phyloP scores from a whole-genome alignment of 1,284 basidiomycete species.

The Sanghuangporus baumii region DNA sequence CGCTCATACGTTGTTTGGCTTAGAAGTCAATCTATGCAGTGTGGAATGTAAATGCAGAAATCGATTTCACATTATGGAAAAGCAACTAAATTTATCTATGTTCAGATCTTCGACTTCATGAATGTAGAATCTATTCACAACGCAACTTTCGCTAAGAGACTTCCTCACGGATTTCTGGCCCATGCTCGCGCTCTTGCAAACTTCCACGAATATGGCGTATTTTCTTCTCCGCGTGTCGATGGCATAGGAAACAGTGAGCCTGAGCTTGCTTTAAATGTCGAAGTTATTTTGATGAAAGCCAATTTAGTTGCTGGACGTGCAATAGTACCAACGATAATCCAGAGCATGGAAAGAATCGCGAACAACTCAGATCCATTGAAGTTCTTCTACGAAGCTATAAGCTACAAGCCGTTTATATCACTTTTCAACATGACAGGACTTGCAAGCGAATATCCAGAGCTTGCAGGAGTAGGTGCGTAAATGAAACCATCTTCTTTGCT shows the following conservation, averaged over 20 bases:
- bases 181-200: conserved; percentile 42
- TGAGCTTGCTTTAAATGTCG: not conserved
- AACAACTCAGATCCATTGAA: conserved; percentile 39
- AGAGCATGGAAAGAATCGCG: conserved; percentile 36
- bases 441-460: conserved; percentile 26
- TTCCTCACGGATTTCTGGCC: conserved; percentile 29
- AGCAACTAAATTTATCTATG: conserved; percentile 2
- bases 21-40: conserved; percentile 19
- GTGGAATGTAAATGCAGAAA: conserved; percentile 22
- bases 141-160: conserved; percentile 30
- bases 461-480: conserved; percentile 31
- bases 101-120: conserved; percentile 43
- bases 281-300: conserved; percentile 24
- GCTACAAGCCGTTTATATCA: conserved; percentile 52
- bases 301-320: conserved; percentile 38
- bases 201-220: conserved; percentile 45
- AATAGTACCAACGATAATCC: conserved; percentile 39
- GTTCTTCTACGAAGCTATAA: conserved; percentile 37
- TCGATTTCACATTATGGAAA: conserved; percentile 14
- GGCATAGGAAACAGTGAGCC: conserved; percentile 42
- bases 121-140: conserved; percentile 50
- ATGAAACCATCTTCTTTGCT: conserved; percentile 34
- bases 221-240: conserved; percentile 32
- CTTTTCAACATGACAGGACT: conserved; percentile 47
- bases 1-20: not conserved